Base-by-base conservation (phyloP, 768 basidiomycete species). In the Phlebiopsis gigantea region DNA sequence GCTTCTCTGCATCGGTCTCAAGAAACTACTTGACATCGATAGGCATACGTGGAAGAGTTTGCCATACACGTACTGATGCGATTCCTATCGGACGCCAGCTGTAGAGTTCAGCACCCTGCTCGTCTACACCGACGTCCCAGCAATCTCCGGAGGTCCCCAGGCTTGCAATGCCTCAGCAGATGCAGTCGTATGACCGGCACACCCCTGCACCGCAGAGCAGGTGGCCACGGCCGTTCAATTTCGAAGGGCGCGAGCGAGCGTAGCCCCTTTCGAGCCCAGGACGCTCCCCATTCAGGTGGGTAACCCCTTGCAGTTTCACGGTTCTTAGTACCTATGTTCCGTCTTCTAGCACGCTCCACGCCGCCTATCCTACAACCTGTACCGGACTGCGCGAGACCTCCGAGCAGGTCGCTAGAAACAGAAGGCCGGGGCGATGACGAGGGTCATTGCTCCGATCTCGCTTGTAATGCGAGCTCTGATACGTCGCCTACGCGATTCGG, bases 51-150 rank as follows among this genome's bases (percentile, higher is more conserved):
- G 31, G 6, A 10, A 51, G 9, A 2, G 19, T 39, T 22, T 17
- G 15, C 50, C 31, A 24, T 41, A 51, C 50, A 1, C n/a, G 50
- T 30, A 15, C 31, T 41, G 50, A 51, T 51, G 50, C 50, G 50
- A 51, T 51, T 5, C 17, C 22, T 51, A 51, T 51, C 50, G 50
- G 50, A 51, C 50, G 34, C 50, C 31, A 50, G 12, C 31, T 21
- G 31, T 17, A 51, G 50, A 41, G 50, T 51, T 51, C 31, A 45
- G 24, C 50, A 14, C 19, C 8, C 30, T 30, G 14, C 31, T 19
- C 6, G 50, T 8, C 50, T 4, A 10, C 15, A 24, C 34, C 39
- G 10, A 24, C n/a, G 31, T 31, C 31, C 21, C 50, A n/a, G 29
- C 6, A 41, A 51, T 51, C 39, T 30, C 31, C 50, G 50, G 50